Base-by-base conservation (phyloP, 768 basidiomycete genomes). In the Clathrus columnatus region DNA sequence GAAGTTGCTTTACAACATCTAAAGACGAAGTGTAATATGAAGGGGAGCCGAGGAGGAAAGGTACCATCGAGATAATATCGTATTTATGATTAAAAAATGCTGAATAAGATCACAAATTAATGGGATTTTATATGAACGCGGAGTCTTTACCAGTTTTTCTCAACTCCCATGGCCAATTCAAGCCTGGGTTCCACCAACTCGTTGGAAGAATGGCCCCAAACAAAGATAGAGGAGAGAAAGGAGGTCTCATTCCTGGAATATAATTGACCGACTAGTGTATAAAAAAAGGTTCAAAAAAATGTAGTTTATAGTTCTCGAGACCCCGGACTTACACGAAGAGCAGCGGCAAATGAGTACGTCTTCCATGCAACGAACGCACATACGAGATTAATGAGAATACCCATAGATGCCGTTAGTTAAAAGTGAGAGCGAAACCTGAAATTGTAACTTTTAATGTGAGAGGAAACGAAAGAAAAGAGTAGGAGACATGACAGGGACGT, bases 11-110 rank as follows among this genome's bases (percentile, higher is more conserved):
- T 28, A 61, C 47, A 36, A 66, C 64, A 45, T 66, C 62, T 2
- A 62, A 48, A 20, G 65, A 66, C 24, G 63, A 57, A 36, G 60
- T 64, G 41, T 59, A 62, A 46, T 61, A 64, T n/a, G 50, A 57
- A 16, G 62, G 45, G 17, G 43, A 42, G 2, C 65, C 65, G 5
- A 64, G 46, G 24, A 61, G 45, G 7, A 36, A 6, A 36, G 65
- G 65, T 20, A 67, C 57, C 1, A 65, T 63, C 11, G 65, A 54
- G 6, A 67, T 63, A 4, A 67, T 48, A 42, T 67, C 65, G 32
- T 64, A 60, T 16, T 51, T 59, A 24, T 61, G 46, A 51, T 62
- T 64, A 46, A 67, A 64, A 57, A 60, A 67, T n/a, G 50, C 50
- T 51, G 50, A 8, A 23, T 7, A 21, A 48, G n/a, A 23, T 10